Percentiles rank a stretch among this genome's conserved stretches.
Evolutionary conservation across 208 protist species (phyloP).

Genomic region (Tritrichomonas musculus): DNA sequence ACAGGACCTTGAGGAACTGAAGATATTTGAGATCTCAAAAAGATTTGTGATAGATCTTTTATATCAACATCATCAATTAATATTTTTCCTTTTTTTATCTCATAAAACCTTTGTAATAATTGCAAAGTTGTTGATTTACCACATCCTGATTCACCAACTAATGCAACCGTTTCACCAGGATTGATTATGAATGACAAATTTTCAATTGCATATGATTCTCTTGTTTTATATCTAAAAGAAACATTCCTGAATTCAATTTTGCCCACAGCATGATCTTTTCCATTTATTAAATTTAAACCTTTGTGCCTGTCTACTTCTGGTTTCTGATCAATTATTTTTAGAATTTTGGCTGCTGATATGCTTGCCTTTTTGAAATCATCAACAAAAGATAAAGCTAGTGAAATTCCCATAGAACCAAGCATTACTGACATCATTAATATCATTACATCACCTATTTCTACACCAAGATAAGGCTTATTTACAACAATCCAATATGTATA

Average conservation of each 20-base stretch:
- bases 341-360: background rate
- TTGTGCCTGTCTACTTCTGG: background rate
- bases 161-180: conserved; percentile 36
- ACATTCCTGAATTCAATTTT: background rate
- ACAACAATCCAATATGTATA: background rate
- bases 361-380: background rate
- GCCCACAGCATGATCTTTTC: too few species aligned
- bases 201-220: background rate
- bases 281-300: background rate
- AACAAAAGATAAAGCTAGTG: background rate
- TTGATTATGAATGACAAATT: conserved; percentile 52
- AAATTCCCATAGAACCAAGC: background rate
- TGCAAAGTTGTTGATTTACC: conserved; percentile 45
- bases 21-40: conserved; percentile 69
- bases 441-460: background rate
- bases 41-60: conserved; percentile 60
- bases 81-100: conserved; percentile 70
- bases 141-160: conserved; percentile 38
- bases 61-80: conserved; percentile 79
- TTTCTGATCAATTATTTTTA: background rate
- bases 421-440: background rate
- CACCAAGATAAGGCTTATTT: background rate
- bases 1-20: conserved; percentile 85
- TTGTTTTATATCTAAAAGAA: background rate
- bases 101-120: conserved; percentile 85